These are phyloP conservation scores for Suillus bovinus DNA, from an alignment of 768 basidiomycete species.

Conservation along the genomic window DNA sequence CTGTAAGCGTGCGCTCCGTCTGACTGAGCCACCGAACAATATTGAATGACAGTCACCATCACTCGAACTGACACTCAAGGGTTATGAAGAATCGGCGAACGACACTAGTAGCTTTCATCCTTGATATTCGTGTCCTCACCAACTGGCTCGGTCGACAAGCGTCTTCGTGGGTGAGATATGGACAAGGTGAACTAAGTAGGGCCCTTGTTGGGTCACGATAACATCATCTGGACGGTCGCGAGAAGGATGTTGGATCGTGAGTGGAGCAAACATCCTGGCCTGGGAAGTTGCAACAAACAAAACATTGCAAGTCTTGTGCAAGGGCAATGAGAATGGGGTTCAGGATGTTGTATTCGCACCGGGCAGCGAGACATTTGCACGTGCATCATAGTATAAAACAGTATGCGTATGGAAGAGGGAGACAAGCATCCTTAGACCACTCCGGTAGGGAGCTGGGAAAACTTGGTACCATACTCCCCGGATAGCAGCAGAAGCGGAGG, in stretches of 20 bases:
- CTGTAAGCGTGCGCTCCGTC: too few species aligned
- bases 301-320: not conserved
- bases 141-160: conserved; percentile 21
- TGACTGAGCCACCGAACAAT: too few species aligned
- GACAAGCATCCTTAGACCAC: not conserved
- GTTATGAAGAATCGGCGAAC: too few species aligned
- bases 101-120: not conserved
- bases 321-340: not conserved
- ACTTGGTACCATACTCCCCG: not conserved
- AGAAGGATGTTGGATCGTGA: not conserved
- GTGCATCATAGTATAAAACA: not conserved
- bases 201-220: not conserved
- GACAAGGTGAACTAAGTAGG: not conserved
- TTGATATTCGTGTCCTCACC: conserved; percentile 19
- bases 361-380: not conserved
- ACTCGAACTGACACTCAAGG: too few species aligned
- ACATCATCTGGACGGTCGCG: not conserved
- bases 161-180: not conserved
- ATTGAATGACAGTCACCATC: too few species aligned
- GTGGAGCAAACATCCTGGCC: not conserved
- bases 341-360: not conserved
- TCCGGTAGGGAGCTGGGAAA: not conserved
- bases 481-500: not conserved
- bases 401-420: not conserved
- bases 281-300: not conserved